Base-by-base conservation (phyloP, 2,329 filamentous ascomycete species). In the Mycosphaerella arachidis region DNA sequence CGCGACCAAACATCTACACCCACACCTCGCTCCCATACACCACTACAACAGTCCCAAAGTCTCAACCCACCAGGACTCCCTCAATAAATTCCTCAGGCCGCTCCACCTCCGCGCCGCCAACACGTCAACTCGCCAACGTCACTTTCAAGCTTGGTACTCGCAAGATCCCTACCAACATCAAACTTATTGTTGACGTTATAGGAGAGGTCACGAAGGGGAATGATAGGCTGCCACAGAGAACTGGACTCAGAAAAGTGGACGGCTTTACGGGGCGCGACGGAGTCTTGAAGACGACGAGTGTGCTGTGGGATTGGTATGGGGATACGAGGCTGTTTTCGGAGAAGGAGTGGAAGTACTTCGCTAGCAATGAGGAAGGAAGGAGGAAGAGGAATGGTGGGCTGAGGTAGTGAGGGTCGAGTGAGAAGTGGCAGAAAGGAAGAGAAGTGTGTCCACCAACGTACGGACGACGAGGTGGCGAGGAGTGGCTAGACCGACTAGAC, bases 231-330 rank as follows among this genome's bases (percentile, higher is more conserved):
- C 54, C 54, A n/a, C 54, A 48, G 43, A 30, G 54, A 20, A 31
- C 31, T 6, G 43, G 33, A 7, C 13, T 56, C 43, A 29, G 54
- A 3, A 33, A 24, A 27, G 48, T 24, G 40, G 13, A 18, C 16
- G 54, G 54, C 5, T 33, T 48, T 10, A 56, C 27, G 43, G 54
- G 54, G 10, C 40, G 54, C 20, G 45, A 56, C 35, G 54, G 54
- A 16, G 45, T 48, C 13, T 9, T 56, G 24, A 12, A 20, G 54
- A 10, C 40, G 29, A 46, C 10, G n/a, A 48, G 40, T 29, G 24
- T 33, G 7, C 33, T 59, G 29, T 31, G 20, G 40, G 16, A 16
- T 33, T 56, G 37, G 37, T 56, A 48, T 48, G 54, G 54, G n/a
- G 54, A 56, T 56, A 46, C 43, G 54, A 30, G 54, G n/a, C 13